Base-by-base conservation (phyloP, 345 rosid species). In the Euphorbia lathyris region DNA sequence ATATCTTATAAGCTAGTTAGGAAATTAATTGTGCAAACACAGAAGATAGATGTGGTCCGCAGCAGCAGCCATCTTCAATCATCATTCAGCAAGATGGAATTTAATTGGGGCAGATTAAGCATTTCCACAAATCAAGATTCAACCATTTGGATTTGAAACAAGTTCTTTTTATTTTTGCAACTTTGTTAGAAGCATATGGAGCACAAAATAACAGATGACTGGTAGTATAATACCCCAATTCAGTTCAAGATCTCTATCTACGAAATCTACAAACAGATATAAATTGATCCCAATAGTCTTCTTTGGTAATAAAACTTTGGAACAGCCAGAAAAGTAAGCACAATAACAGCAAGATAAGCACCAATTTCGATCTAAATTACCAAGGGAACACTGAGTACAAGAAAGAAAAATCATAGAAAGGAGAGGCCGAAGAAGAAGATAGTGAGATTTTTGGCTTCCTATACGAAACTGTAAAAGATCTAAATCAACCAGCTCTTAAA, bases 401-500 rank as follows among this genome's bases (percentile, higher is more conserved):
- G 36, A n/a, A n/a, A 57, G 26, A 42, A 51, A 3, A 36, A 11
- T 48, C 20, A 16, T 17, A 17, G 11, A 65, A 29, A 20, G 48
- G 1, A 36, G 22, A 36, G 17, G 65, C 8, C 1, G 34, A n/a
- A 9, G 10, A 30, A n/a, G n/a, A n/a, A n/a, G 17, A 0, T 32
- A 48, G 4, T 32, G 22, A 40, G 29, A 3, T 34, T 61, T 50
- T 9, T 11, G 27, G 4, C 25, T 40, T 12, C 4, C n/a, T n/a
- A n/a, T n/a, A n/a, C n/a, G n/a, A n/a, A n/a, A n/a, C n/a, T n/a
- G n/a, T n/a, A n/a, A 2, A 36, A 40, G 51, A 71, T 53, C 68
- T 40, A 19, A 70, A n/a, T n/a, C n/a, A 25, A 52, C 69, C 27
- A 40, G 56, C 27, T 40, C 26, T 29, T 72, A 55, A 71, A 50